phyloP scores from a whole-genome alignment of 225 moss, liverwort and hornwort species.

The Bryum argenteum region DNA sequence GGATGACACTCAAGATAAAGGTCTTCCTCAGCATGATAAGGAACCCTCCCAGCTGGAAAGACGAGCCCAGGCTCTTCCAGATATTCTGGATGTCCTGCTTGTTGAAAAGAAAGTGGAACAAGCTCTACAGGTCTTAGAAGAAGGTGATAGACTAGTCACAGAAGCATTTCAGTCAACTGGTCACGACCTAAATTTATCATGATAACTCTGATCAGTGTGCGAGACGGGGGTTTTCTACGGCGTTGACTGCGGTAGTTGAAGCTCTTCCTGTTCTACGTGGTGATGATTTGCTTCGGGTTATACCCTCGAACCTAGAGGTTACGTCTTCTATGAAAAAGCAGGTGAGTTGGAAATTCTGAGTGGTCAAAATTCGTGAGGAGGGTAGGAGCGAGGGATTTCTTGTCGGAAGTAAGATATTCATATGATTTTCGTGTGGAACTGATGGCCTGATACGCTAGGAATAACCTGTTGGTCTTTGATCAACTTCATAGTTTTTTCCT shows the following conservation, averaged over 20 bases:
- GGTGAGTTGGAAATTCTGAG: conserved; percentile 33
- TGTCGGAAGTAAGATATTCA: background rate
- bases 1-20: conserved; percentile 45
- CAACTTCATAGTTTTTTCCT: too few species aligned
- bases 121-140: conserved; percentile 74
- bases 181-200: conserved; percentile 31
- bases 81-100: conserved; percentile 81
- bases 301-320: conserved; percentile 77
- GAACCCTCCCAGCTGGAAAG: conserved; percentile 68
- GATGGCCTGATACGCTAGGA: too few species aligned
- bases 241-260: conserved; percentile 71
- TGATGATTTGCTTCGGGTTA: conserved; percentile 66
- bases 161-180: conserved; percentile 69
- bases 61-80: conserved; percentile 75
- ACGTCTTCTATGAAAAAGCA: conserved; percentile 87
- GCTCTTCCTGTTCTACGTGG: conserved; percentile 66
- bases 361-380: conserved; percentile 14
- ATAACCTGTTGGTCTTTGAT: too few species aligned
- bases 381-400: background rate
- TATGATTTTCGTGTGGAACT: too few species aligned
- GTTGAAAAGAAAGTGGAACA: conserved; percentile 89
- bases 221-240: conserved; percentile 88
- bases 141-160: conserved; percentile 73
- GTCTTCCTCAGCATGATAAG: conserved; percentile 55
- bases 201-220: conserved; percentile 57